phyloP scores from a whole-genome alignment of 331 rosid species.

The Acacia pycnantha region DNA sequence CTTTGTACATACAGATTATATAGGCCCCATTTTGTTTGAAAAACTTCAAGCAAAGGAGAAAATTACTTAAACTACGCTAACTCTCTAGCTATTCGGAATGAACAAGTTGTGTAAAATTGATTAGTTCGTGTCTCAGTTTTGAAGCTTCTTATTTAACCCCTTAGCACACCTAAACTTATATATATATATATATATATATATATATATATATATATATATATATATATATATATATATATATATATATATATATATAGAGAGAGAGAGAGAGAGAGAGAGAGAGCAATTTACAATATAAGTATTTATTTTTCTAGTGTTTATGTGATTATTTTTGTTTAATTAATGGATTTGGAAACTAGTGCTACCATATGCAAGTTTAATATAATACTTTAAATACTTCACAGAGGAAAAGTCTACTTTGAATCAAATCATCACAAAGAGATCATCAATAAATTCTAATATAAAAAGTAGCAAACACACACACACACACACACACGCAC shows the following conservation, averaged over 20 bases:
- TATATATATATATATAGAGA: too few species aligned
- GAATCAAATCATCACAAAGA: neutral
- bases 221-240: fast-evolving
- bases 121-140: neutral
- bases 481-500: neutral
- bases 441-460: neutral
- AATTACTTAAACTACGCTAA: neutral
- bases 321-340: neutral
- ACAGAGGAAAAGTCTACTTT: neutral
- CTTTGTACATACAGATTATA: neutral
- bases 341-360: neutral
- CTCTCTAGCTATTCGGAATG: neutral
- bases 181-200: fast-evolving
- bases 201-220: neutral
- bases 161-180: neutral
- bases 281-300: neutral
- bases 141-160: neutral
- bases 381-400: neutral
- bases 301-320: neutral
- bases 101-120: neutral
- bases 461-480: neutral
- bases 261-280: too few species aligned
- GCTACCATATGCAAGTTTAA: neutral
- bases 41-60: neutral
- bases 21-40: neutral